Percentiles rank a stretch among this genome's conserved stretches.
Evolutionary conservation across 1,284 basidiomycete genomes (phyloP).

Genomic region (Puccinia triticina): DNA sequence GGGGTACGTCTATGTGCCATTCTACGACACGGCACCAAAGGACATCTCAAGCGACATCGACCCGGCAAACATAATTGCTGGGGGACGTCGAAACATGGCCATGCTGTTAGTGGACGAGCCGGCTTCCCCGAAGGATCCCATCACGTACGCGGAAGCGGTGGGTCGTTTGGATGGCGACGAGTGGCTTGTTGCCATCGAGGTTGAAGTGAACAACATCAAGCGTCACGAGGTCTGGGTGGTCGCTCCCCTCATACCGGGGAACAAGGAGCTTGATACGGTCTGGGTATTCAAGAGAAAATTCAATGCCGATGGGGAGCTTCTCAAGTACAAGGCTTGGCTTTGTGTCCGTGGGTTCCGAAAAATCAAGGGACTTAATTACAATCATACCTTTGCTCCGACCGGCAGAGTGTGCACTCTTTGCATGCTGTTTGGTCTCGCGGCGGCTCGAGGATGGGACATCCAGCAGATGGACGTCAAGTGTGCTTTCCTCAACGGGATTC

Average conservation of each 20-base stretch:
- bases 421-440: not conserved
- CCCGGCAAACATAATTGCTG: not conserved
- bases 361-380: constrained; percentile 14
- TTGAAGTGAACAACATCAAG: constrained; percentile 10
- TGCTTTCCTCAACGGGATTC: not conserved
- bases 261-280: not conserved
- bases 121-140: constrained; percentile 1
- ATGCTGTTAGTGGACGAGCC: not conserved
- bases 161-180: not conserved
- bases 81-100: not conserved
- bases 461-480: constrained; percentile 31
- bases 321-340: not conserved
- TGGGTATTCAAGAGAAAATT: constrained; percentile 2
- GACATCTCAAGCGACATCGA: constrained; percentile 14
- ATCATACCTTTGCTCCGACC: constrained; percentile 23
- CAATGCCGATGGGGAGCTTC: not conserved
- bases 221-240: constrained; percentile 3
- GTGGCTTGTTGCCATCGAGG: constrained; percentile 20
- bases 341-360: not conserved
- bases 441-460: not conserved
- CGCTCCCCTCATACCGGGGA: not conserved
- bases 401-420: not conserved
- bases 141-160: constrained; percentile 13
- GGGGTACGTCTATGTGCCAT: constrained; percentile 4
- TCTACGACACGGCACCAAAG: not conserved